Evolutionary conservation across 495 filamentous ascomycete genomes (phyloP).

Genomic region (Halenospora varia): DNA sequence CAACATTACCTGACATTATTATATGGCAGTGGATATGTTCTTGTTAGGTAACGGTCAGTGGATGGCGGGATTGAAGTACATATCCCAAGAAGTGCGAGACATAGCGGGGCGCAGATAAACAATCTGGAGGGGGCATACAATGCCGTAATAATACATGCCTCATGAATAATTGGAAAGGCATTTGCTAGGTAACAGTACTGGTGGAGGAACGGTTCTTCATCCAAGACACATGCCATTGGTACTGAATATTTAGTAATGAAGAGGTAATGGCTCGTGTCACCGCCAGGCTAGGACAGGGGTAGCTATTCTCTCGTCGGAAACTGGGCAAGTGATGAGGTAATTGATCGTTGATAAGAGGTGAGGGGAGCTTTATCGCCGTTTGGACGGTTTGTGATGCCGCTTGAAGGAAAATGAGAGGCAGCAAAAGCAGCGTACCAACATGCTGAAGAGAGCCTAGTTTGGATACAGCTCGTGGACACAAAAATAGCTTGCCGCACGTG

Average conservation of each 20-base stretch:
- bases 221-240: neutral
- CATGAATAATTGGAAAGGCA: constrained; percentile 1
- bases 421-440: neutral
- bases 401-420: neutral
- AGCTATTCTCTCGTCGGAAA: neutral
- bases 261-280: constrained; percentile 15
- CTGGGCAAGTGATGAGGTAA: constrained; percentile 18
- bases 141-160: neutral
- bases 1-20: constrained; percentile 9
- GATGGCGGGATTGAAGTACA: neutral
- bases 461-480: neutral
- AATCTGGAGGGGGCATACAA: constrained; percentile 1
- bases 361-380: constrained; percentile 15
- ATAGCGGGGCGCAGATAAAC: constrained; percentile 17
- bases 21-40: neutral
- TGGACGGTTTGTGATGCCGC: neutral
- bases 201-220: neutral
- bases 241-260: constrained; percentile 18
- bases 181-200: too few species aligned
- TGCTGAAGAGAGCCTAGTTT: neutral
- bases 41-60: constrained; percentile 6
- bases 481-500: neutral
- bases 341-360: constrained; percentile 17
- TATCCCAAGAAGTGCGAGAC: neutral
- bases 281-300: neutral